Evolutionary conservation across 1,139 yeast species (phyloP), one percentile per base, ranked within the genome.

Genomic region (Debaryomycetaceae sp.): DNA sequence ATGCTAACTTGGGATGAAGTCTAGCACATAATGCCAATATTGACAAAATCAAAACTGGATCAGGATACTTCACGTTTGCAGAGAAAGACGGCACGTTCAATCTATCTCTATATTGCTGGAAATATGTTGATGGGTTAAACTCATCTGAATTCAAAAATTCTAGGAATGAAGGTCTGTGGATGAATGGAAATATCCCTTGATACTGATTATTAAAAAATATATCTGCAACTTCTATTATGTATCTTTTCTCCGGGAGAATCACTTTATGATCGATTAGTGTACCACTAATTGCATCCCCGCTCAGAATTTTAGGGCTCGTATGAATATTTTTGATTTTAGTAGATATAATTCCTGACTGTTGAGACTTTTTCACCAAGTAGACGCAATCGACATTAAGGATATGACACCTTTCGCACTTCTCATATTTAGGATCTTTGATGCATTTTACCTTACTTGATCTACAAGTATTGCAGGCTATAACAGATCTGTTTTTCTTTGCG

Each of bases 21-120:
- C 72, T 48, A 1, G 70, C 57, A 42, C 70, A 61, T 6, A 67
- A 54, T 1, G 72, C 68, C 15, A 66, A 47, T 2, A 67, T 57
- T 0, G 70, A 62, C 17, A 67, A 43, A 11, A 67, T 38, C 6
- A 65, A 46, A 11, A 65, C 48, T 1, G 72, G 71, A 35, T 63
- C 67, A 9, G 67, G 65, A 35, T 48, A 47, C 33, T 49, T 41
- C 15, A 56, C 36, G 5, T 53, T 49, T 4, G 43, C 40, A 4
- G 48, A 39, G 36, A 49, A 52, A 30, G 45, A 45, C 3, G 49
- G 53, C 13, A 39, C 47, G 31, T 43, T 45, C 32, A 41, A 43
- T 31, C 47, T 46, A 15, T 42, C 34, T 9, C 49, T 42, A 37
- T 58, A 60, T 26, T 57, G 58, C 8, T 47, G 41, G 9, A 63